Base-by-base conservation (phyloP, 495 filamentous ascomycete species). In the Penicillium paradoxum region DNA sequence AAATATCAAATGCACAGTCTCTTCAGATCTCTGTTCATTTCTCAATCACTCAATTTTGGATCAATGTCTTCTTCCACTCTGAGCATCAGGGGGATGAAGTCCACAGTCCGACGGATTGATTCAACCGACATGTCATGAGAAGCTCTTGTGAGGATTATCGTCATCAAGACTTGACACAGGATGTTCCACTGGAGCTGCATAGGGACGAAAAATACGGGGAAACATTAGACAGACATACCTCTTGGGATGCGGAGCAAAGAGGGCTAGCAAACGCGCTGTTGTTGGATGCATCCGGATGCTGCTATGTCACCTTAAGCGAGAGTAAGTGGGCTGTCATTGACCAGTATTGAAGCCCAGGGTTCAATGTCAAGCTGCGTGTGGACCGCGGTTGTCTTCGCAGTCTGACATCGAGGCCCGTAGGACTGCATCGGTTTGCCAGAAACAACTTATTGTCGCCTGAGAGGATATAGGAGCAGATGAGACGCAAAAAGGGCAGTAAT, bases 11-110 rank as follows among this genome's bases (percentile, higher is more conserved):
- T 53, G 38, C 17, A 27, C 11, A 57, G 54, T 60, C 62, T 58
- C 65, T 70, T 44, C 52, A 66, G 69, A 75, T 75, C 60, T 75
- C 72, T 75, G 72, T 75, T 74, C 72, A 57, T 63, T 50, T 62
- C 64, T 70, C 70, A 71, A 66, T 70, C 72, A 72, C 53, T 33
- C 64, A 67, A 57, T 37, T 53, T 24, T 45, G 37, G 24, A 30
- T 40, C 46, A 9, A 60, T 62, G 54, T 67, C 60, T 65, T 60
- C 67, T 69, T 69, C 67, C 67, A 63, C 66, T 67, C 59, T 52
- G 15, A 15, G 17, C 30, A 43, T 32, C 30, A 41, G 21, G 22
- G 51, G 65, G 65, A 70, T 68, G 61, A 60, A 62, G 54, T 67
- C 64, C 59, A 69, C 48, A 25, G 55, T 45, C 53, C 48, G 59